A percentile compares a stretch with the other conserved stretches of the same genome.
These are phyloP conservation scores for Xylariaceae sp. DNA, from an alignment of 2,329 filamentous ascomycete genomes.

Conservation along the genomic window DNA sequence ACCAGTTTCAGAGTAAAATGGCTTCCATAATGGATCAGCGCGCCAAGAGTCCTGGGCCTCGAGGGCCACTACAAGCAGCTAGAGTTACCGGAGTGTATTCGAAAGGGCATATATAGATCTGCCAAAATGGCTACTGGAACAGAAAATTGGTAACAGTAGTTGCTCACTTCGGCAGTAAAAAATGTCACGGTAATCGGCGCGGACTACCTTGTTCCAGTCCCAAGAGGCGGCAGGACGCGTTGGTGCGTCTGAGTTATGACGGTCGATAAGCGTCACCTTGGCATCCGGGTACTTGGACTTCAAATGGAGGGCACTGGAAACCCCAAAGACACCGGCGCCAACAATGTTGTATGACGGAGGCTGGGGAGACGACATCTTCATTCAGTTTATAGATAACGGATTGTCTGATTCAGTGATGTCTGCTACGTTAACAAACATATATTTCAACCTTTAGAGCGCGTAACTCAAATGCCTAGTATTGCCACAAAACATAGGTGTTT, in stretches of 20 bases:
- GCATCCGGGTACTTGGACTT: conserved; percentile 56
- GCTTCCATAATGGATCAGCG: conserved; percentile 50
- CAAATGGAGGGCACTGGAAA: conserved; percentile 69
- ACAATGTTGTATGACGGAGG: conserved; percentile 59
- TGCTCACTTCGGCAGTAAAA: conserved; percentile 59
- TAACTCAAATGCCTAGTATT: background rate
- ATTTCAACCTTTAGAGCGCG: background rate
- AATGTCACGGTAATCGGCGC: conserved; percentile 70
- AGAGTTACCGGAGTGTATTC: conserved; percentile 7
- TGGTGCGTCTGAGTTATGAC: conserved; percentile 55
- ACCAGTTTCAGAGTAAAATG: conserved; percentile 57
- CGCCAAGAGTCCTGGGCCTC: conserved; percentile 66
- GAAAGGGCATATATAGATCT: no score
- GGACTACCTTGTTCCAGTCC: conserved; percentile 76
- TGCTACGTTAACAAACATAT: background rate
- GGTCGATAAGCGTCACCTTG: conserved; percentile 63
- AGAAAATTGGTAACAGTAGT: no score
- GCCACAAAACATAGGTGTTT: background rate
- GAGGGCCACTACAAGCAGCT: conserved; percentile 54
- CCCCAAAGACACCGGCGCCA: conserved; percentile 70
- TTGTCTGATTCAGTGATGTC: background rate
- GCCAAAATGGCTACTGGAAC: no score
- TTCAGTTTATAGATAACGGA: background rate
- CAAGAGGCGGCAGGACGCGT: conserved; percentile 64
- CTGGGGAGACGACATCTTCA: conserved; percentile 6